Evolutionary conservation across 1,284 basidiomycete genomes (phyloP), one percentile per base, ranked within the genome.

Genomic region (Wolfiporia cocos): DNA sequence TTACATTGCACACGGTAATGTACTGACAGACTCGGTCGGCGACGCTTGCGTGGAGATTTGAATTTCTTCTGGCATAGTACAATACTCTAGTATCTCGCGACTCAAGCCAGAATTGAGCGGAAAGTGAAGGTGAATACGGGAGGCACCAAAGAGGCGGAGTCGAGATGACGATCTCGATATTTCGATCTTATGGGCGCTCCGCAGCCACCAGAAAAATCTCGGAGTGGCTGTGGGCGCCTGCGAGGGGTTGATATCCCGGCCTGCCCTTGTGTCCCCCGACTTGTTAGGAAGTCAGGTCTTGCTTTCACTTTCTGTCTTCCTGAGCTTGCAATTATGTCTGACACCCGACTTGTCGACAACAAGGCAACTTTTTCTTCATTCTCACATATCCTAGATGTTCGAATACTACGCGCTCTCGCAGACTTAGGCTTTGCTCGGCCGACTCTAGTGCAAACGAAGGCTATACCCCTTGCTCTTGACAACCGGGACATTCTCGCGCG

Each of bases 401-500:
- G 90, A 5, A 63, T 93, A 18, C 72, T 93, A 7, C 77, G 83
- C 15, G 82, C 88, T 7, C 74, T 93, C 11, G 86, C 89, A 4
- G 86, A 92, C 55, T 69, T 83, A 52, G 84, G 86, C 22, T 92
- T 89, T 57, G 78, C 85, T n/a, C 74, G 76, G 22, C 90, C 90
- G 1, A 93, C 90, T 0, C 72, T 85, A 17, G 82, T 93, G 3
- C 90, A 93, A 59, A 71, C 73, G 5, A 87, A 86, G 61, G 81
- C 81, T 0, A 89, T 95, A 39, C 91, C 92, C 4, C 73, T 92
- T 19, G 91, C 90, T 0, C 76, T 99, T 21, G 89, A 94, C 62
- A 84, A 87, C 49, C 80, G 83, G 38, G 96, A 99, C 64, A 88
- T 99, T 41, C 77, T 99, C 19, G 95, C 94, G 4, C 76, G 92